phyloP scores from a whole-genome alignment of 495 filamentous ascomycete species.

The Podospora comata region DNA sequence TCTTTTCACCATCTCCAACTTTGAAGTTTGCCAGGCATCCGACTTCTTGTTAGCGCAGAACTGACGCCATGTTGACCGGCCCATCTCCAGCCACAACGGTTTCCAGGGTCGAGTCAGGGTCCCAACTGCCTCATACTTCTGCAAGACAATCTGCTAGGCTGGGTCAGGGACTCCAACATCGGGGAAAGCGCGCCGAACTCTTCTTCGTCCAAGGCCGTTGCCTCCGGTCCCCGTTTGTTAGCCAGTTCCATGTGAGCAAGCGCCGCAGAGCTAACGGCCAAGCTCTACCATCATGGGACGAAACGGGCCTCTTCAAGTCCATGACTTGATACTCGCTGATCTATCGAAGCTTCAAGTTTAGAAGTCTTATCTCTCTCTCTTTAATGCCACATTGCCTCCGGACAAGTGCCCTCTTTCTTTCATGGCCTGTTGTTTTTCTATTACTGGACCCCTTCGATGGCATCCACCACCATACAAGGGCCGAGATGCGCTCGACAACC shows the following conservation, averaged over 20 bases:
- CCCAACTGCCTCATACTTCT: slow-evolving; percentile 2
- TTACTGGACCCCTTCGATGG: background rate
- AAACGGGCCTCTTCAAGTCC: slow-evolving; percentile 6
- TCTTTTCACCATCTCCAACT: background rate
- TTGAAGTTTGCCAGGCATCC: background rate
- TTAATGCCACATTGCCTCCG: slow-evolving; percentile 2
- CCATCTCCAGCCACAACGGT: background rate
- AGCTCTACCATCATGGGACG: slow-evolving; percentile 2
- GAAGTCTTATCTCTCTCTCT: background rate
- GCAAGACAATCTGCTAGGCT: background rate
- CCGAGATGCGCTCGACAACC: background rate
- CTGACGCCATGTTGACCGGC: background rate
- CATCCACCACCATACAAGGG: background rate
- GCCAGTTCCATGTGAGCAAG: background rate
- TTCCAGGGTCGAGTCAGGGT: background rate
- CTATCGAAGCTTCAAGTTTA: slow-evolving; percentile 8
- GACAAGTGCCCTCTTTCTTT: slow-evolving; percentile 14
- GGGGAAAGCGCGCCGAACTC: background rate
- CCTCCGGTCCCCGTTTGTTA: background rate
- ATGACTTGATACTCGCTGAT: slow-evolving; percentile 10
- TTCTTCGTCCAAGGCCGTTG: slow-evolving; percentile 2
- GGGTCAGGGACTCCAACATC: background rate
- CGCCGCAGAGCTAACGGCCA: slow-evolving; percentile 7
- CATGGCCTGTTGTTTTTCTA: slow-evolving; percentile 9
- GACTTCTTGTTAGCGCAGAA: background rate